Evolutionary conservation across 2,329 filamentous ascomycete species (phyloP).

Genomic region (Arthroderma sp.): DNA sequence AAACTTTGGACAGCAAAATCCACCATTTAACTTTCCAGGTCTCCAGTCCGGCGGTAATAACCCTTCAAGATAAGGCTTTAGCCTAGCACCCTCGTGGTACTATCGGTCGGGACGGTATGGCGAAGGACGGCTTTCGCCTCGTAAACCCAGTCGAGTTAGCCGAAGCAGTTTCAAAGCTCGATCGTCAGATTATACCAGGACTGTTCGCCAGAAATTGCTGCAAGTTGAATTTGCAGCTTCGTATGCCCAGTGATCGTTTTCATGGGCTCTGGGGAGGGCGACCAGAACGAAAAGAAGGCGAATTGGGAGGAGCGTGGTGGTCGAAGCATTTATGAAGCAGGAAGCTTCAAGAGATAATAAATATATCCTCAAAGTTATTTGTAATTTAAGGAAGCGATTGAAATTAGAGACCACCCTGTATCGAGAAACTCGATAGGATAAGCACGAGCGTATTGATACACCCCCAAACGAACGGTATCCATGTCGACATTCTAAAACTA

Average conservation of each 20-base stretch:
- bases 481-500: conserved; percentile 83
- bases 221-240: too few species aligned
- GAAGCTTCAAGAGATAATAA: too few species aligned
- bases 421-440: conserved; percentile 80
- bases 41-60: neutral
- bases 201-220: too few species aligned
- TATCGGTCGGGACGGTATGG: neutral
- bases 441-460: conserved; percentile 71
- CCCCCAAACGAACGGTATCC: conserved; percentile 84
- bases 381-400: too few species aligned
- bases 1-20: neutral
- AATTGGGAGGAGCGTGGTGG: too few species aligned
- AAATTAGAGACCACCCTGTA: conserved; percentile 66
- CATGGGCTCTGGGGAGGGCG: too few species aligned
- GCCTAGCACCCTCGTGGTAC: neutral
- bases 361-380: too few species aligned
- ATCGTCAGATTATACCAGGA: too few species aligned
- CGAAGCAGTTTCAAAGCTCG: neutral
- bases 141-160: conserved; percentile 1
- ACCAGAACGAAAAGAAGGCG: too few species aligned
- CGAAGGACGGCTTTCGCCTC: neutral
- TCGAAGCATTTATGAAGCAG: too few species aligned
- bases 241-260: too few species aligned
- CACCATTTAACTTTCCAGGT: conserved; percentile 16
- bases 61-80: neutral